phyloP scores from a whole-genome alignment of 345 rosid species.

The Rubroshorea leprosula region DNA sequence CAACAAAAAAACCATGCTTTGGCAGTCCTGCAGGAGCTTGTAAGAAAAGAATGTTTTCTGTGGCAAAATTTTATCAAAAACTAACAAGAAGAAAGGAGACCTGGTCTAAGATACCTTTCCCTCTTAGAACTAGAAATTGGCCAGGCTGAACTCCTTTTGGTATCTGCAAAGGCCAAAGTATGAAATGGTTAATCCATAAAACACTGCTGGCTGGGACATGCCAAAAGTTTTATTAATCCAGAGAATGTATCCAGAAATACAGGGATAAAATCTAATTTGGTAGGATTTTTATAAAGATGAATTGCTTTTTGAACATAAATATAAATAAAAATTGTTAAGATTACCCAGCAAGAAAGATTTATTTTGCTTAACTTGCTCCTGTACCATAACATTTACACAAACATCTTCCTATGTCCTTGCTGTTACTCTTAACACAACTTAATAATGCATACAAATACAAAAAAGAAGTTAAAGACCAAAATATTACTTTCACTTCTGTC shows the following conservation, averaged over 20 bases:
- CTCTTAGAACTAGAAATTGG: constrained; percentile 63
- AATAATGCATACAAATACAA: constrained; percentile 3
- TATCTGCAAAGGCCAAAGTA: constrained; percentile 48
- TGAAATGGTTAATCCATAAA: constrained; percentile 6
- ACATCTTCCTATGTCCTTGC: neutral
- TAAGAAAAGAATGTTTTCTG: constrained; percentile 16
- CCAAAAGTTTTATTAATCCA: neutral
- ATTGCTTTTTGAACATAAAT: too few species aligned
- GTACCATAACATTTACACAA: neutral
- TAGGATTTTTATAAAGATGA: too few species aligned
- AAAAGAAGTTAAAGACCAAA: constrained; percentile 7
- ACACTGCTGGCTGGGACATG: neutral
- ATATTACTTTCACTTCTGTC: constrained; percentile 54
- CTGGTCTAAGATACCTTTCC: constrained; percentile 52
- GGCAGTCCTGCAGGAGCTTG: constrained; percentile 57
- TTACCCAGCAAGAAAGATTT: neutral
- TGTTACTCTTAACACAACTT: neutral
- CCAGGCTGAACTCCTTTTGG: constrained; percentile 89
- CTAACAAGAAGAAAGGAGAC: constrained; percentile 6
- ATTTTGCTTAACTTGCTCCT: constrained; percentile 4
- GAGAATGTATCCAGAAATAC: neutral
- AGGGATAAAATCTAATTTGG: neutral
- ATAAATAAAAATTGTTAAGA: too few species aligned
- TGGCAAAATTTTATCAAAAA: neutral
- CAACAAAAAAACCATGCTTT: constrained; percentile 56